Percentiles rank a stretch among this genome's conserved stretches.
These are phyloP conservation scores for Bipolaris sorokiniana DNA, from an alignment of 2,329 filamentous ascomycete genomes.

Conservation along the genomic window DNA sequence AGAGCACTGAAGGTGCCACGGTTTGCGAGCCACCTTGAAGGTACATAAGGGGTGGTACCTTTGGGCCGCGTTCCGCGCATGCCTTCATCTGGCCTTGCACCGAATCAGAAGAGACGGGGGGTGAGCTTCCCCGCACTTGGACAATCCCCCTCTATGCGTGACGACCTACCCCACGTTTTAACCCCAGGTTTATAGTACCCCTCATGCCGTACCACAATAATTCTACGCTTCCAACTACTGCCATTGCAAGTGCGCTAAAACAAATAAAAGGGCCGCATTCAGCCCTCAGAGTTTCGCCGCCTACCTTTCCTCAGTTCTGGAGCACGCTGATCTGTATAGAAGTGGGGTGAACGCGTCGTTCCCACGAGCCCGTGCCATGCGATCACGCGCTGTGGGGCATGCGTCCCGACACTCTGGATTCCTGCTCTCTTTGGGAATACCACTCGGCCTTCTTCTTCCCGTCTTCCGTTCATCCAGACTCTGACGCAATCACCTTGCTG, in stretches of 20 bases:
- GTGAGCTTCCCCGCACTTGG: conserved; percentile 33
- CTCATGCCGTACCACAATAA: background rate
- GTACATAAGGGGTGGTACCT: conserved; percentile 36
- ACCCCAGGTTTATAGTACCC: background rate
- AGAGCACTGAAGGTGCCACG: conserved; percentile 22
- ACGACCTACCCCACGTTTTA: conserved; percentile 18
- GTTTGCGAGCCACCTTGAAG: conserved; percentile 21
- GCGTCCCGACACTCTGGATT: conserved; percentile 9
- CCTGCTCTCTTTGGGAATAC: conserved; percentile 1
- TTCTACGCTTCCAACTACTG: background rate
- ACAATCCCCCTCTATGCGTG: conserved; percentile 6
- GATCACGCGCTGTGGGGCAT: conserved; percentile 15
- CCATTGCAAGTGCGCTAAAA: background rate
- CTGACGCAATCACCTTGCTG: background rate
- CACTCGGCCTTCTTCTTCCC: background rate
- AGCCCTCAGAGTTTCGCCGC: too few species aligned
- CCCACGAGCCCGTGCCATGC: conserved; percentile 1
- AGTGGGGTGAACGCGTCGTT: conserved; percentile 3
- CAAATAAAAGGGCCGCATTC: too few species aligned
- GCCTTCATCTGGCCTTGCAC: conserved; percentile 21
- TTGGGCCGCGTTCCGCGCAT: conserved; percentile 27
- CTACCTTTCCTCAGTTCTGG: background rate
- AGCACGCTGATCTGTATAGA: background rate
- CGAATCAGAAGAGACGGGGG: conserved; percentile 19
- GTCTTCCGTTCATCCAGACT: background rate